These are phyloP conservation scores for Fusarium concolor DNA, from an alignment of 2,329 filamentous ascomycete genomes.

Conservation along the genomic window DNA sequence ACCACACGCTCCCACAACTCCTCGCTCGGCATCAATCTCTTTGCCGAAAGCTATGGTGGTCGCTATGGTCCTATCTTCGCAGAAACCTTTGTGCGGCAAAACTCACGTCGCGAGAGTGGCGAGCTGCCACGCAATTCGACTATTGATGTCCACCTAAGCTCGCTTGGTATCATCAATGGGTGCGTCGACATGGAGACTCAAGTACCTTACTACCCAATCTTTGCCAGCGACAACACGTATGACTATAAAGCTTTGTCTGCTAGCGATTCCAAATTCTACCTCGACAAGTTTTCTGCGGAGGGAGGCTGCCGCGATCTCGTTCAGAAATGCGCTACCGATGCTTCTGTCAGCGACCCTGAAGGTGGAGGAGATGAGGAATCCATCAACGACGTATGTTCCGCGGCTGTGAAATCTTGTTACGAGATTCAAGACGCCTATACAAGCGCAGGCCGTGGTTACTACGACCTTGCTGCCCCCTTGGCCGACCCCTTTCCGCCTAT, in stretches of 20 bases:
- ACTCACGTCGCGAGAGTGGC: slow-evolving; percentile 64
- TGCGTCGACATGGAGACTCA: slow-evolving; percentile 75
- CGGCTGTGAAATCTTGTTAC: slow-evolving; percentile 58
- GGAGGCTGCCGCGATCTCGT: slow-evolving; percentile 67
- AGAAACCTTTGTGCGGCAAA: slow-evolving; percentile 69
- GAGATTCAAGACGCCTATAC: slow-evolving; percentile 70
- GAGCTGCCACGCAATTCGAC: slow-evolving; percentile 61
- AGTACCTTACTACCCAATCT: slow-evolving; percentile 65
- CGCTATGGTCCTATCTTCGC: slow-evolving; percentile 76
- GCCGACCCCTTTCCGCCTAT: slow-evolving; percentile 71
- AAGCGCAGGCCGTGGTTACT: slow-evolving; percentile 65
- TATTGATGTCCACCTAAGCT: slow-evolving; percentile 69
- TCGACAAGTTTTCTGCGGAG: slow-evolving; percentile 45
- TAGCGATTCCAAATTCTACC: slow-evolving; percentile 61
- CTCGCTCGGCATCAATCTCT: slow-evolving; percentile 70
- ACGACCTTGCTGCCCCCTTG: slow-evolving; percentile 69
- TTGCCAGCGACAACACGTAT: slow-evolving; percentile 74
- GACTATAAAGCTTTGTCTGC: slow-evolving; percentile 67
- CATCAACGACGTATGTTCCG: slow-evolving; percentile 62
- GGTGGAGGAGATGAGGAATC: slow-evolving; percentile 54
- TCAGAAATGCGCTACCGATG: slow-evolving; percentile 61
- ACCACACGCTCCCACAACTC: slow-evolving; percentile 52
- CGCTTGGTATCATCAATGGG: slow-evolving; percentile 78
- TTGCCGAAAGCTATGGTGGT: slow-evolving; percentile 77
- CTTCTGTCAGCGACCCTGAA: slow-evolving; percentile 53